Percentiles rank a stretch among this genome's conserved stretches.
Conservation (phyloP, 1,284 basidiomycete genomes). For the Schizophyllum commune region DNA sequence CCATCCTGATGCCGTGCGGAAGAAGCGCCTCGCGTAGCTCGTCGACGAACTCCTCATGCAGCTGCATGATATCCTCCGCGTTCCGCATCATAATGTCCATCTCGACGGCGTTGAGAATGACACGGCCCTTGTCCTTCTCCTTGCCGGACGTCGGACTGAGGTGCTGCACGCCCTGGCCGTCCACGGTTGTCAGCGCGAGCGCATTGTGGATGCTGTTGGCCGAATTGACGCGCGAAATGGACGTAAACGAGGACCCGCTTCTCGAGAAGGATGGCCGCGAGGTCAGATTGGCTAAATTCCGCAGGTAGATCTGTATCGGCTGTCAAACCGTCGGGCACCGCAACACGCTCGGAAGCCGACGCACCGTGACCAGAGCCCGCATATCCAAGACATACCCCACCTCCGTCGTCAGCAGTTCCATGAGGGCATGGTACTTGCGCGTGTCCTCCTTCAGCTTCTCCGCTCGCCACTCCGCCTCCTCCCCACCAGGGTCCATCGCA, state of each 20-base stretch:
- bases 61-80: conserved; percentile 60
- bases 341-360: conserved; percentile 12
- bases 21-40: conserved; percentile 51
- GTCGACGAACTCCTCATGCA: conserved; percentile 67
- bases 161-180: conserved; percentile 19
- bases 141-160: conserved; percentile 19
- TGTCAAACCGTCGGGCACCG: conserved; percentile 6
- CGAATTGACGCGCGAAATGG: conserved; percentile 32
- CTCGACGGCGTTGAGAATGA: conserved; percentile 47
- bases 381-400: conserved; percentile 74
- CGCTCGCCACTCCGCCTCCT: conserved; percentile 2
- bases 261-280: conserved; percentile 26
- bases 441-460: conserved; percentile 34
- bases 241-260: conserved; percentile 33
- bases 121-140: conserved; percentile 32
- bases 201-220: conserved; percentile 26
- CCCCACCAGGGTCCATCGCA: not conserved
- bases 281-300: conserved; percentile 30
- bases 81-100: conserved; percentile 61
- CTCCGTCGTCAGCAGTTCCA: conserved; percentile 81
- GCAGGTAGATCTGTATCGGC: conserved; percentile 32
- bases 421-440: conserved; percentile 60
- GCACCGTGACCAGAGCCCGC: conserved; percentile 65
- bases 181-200: conserved; percentile 21
- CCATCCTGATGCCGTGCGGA: conserved; percentile 40